These are phyloP conservation scores for Glaciozyma martinii DNA, from an alignment of 768 basidiomycete species.

Conservation along the genomic window DNA sequence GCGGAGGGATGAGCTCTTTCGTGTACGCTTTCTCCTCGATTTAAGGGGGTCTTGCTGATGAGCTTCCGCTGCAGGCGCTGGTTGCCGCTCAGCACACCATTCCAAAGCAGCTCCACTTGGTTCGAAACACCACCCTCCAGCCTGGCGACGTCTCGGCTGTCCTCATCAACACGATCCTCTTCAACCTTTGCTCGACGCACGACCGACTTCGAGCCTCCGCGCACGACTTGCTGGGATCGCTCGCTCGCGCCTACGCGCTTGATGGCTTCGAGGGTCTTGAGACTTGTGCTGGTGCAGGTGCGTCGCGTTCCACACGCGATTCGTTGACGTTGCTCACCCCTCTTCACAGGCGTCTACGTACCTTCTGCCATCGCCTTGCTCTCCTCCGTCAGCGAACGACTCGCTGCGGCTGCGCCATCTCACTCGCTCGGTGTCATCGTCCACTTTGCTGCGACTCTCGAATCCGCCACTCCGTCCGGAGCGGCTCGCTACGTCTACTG, in stretches of 20 bases:
- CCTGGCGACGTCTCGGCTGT: constrained; percentile 75
- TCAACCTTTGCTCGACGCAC: constrained; percentile 64
- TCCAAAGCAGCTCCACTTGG: neutral
- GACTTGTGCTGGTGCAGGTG: neutral
- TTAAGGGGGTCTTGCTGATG: no score
- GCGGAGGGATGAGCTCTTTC: neutral
- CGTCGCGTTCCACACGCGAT: no score
- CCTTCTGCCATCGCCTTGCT: constrained; percentile 61
- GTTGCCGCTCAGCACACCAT: neutral
- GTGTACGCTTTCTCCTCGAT: no score
- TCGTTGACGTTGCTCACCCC: neutral
- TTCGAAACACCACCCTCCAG: constrained; percentile 56
- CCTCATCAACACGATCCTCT: constrained; percentile 73
- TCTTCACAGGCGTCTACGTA: constrained; percentile 54
- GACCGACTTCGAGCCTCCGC: constrained; percentile 70
- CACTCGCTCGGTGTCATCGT: constrained; percentile 31
- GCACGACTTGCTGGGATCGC: constrained; percentile 66
- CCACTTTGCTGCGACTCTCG: constrained; percentile 55
- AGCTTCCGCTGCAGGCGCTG: neutral
- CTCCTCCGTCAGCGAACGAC: constrained; percentile 56
- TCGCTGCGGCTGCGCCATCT: constrained; percentile 45
- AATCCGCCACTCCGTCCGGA: constrained; percentile 46
- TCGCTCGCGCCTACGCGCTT: constrained; percentile 66
- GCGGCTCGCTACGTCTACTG: constrained; percentile 69
- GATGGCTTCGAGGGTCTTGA: neutral